phyloP scores from a whole-genome alignment of 345 rosid genomes.

The Gossypium raimondii region DNA sequence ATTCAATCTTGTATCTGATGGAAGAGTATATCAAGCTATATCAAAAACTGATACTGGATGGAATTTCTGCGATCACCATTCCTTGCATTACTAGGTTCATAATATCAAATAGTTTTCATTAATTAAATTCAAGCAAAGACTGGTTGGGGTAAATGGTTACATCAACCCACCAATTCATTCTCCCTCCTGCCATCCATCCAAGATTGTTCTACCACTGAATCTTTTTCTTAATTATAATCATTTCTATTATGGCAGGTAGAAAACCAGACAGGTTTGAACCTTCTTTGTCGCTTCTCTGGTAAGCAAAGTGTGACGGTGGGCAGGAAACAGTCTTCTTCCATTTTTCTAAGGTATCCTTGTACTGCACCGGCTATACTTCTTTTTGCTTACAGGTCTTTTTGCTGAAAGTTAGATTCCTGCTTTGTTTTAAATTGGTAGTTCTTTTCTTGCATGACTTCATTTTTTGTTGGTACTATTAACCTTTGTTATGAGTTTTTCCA shows the following conservation, averaged over 20 bases:
- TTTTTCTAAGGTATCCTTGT: slow-evolving; percentile 58
- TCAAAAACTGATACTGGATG: neutral
- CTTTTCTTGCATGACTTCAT: neutral
- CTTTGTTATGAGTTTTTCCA: neutral
- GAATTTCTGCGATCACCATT: neutral
- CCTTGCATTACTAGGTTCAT: neutral
- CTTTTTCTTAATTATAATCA: neutral
- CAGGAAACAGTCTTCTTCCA: slow-evolving; percentile 59
- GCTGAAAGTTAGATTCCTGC: neutral
- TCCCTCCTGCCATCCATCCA: neutral
- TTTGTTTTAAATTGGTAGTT: neutral
- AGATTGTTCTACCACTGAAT: neutral
- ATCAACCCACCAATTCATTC: neutral
- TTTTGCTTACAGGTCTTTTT: neutral
- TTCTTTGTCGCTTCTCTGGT: slow-evolving; percentile 53
- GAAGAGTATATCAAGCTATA: neutral
- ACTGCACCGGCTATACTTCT: neutral
- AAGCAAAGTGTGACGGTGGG: slow-evolving; percentile 54
- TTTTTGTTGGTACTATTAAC: neutral
- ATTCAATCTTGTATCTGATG: neutral
- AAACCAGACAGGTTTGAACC: slow-evolving; percentile 68
- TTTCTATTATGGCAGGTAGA: slow-evolving; percentile 55
- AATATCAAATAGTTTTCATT: neutral
- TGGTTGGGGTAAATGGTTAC: neutral
- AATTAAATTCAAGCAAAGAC: neutral